phyloP scores from a whole-genome alignment of 768 basidiomycete genomes.

The Krasilnikovozyma curviuscula region DNA sequence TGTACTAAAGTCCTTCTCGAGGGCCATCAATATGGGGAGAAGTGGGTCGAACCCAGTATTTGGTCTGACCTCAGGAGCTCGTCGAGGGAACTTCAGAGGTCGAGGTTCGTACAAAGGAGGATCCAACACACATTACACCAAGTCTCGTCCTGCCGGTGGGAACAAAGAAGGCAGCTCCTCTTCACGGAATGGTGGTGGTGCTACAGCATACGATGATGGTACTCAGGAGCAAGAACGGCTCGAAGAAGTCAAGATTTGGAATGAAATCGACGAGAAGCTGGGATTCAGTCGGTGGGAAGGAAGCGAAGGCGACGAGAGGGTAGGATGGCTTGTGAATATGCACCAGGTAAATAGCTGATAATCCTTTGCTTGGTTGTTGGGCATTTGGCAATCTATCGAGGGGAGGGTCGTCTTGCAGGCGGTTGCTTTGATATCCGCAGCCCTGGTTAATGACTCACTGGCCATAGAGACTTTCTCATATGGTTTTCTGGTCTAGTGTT shows the following conservation, averaged over 20 bases:
- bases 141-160: conserved; percentile 6
- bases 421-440: too few species aligned
- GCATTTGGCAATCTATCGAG: background rate
- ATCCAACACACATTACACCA: conserved; percentile 23
- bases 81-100: conserved; percentile 11
- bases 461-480: too few species aligned
- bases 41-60: conserved; percentile 14
- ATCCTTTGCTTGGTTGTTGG: too few species aligned
- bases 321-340: conserved; percentile 98
- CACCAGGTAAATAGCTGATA: conserved; percentile 70
- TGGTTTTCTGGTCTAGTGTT: too few species aligned
- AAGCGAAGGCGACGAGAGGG: conserved; percentile 40
- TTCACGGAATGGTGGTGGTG: conserved; percentile 27
- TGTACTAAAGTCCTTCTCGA: background rate
- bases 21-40: background rate
- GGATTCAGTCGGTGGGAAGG: conserved; percentile 70
- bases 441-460: too few species aligned
- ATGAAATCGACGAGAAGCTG: conserved; percentile 84
- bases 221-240: conserved; percentile 69
- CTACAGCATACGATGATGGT: conserved; percentile 46
- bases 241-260: conserved; percentile 50
- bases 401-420: too few species aligned
- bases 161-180: conserved; percentile 20
- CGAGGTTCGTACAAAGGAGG: conserved; percentile 18
- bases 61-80: conserved; percentile 13